phyloP scores from a whole-genome alignment of 2,329 filamentous ascomycete genomes.

The Clarireedia hainanense region DNA sequence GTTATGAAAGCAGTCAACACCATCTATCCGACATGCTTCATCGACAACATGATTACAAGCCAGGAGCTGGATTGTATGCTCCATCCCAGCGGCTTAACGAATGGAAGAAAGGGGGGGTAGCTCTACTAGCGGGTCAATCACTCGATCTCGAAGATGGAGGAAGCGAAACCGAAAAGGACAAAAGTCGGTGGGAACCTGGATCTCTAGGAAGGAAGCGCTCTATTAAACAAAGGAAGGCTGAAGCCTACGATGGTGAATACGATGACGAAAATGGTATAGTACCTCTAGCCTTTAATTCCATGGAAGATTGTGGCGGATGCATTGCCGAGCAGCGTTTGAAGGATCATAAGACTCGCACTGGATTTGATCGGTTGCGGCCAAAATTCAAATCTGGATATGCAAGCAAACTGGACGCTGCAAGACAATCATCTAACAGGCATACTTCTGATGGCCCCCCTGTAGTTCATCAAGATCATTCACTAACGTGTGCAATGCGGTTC shows the following conservation, averaged over 20 bases:
- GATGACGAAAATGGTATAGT: conserved; percentile 51
- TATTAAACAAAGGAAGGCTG: conserved; percentile 39
- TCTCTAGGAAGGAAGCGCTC: conserved; percentile 35
- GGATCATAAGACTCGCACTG: background rate
- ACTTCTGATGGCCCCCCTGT: background rate
- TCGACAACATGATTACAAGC: conserved; percentile 27
- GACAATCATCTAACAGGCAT: conserved; percentile 1
- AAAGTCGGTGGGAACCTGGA: conserved; percentile 67
- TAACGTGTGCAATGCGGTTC: conserved; percentile 30
- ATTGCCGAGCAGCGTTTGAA: conserved; percentile 9
- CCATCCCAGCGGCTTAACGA: conserved; percentile 58
- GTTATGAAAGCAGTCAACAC: background rate
- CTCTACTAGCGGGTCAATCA: conserved; percentile 48
- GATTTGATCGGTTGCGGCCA: conserved; percentile 6
- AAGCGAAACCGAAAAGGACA: conserved; percentile 37
- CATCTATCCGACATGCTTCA: conserved; percentile 26
- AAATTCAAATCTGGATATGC: conserved; percentile 9
- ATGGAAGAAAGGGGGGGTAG: conserved; percentile 62
- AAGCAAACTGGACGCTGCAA: conserved; percentile 7
- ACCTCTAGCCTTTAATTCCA: conserved; percentile 12
- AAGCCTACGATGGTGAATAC: conserved; percentile 59
- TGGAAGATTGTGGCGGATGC: conserved; percentile 14
- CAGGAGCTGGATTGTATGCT: conserved; percentile 48
- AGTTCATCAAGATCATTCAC: conserved; percentile 21
- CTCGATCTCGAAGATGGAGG: conserved; percentile 47